Percentiles rank a stretch among this genome's conserved stretches.
Evolutionary conservation across 306 rosid genomes (phyloP).

Genomic region (Echinosophora koreensis): DNA sequence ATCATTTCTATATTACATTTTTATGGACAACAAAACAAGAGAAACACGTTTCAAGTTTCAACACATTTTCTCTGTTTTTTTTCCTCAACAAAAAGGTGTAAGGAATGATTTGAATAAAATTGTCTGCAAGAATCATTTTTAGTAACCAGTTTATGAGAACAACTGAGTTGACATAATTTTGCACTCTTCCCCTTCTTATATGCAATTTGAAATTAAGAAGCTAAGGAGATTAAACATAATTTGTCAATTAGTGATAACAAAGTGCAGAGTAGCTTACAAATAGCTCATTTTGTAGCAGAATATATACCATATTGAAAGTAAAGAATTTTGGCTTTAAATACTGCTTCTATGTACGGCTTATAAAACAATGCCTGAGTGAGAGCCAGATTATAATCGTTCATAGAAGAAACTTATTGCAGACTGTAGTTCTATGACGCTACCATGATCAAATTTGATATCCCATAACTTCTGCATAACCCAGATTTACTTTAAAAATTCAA

Average conservation of each 20-base stretch:
- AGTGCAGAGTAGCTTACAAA: not conserved
- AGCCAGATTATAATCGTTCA: not conserved
- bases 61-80: too few species aligned
- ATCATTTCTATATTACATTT: too few species aligned
- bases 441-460: not conserved
- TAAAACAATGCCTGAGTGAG: not conserved
- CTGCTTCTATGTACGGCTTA: not conserved
- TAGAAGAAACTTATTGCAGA: not conserved
- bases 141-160: not conserved
- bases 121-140: too few species aligned
- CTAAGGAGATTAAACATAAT: not conserved
- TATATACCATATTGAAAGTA: not conserved
- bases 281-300: not conserved
- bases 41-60: too few species aligned
- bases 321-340: not conserved
- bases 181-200: not conserved
- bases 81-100: not conserved
- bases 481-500: slow-evolving; percentile 13
- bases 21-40: too few species aligned
- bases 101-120: not conserved
- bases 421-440: not conserved
- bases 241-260: not conserved
- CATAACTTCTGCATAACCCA: not conserved
- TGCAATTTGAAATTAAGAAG: not conserved
- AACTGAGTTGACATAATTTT: not conserved